Conservation (phyloP, 192 early-diverging fungal species). For the Entophlyctis luteolus region DNA sequence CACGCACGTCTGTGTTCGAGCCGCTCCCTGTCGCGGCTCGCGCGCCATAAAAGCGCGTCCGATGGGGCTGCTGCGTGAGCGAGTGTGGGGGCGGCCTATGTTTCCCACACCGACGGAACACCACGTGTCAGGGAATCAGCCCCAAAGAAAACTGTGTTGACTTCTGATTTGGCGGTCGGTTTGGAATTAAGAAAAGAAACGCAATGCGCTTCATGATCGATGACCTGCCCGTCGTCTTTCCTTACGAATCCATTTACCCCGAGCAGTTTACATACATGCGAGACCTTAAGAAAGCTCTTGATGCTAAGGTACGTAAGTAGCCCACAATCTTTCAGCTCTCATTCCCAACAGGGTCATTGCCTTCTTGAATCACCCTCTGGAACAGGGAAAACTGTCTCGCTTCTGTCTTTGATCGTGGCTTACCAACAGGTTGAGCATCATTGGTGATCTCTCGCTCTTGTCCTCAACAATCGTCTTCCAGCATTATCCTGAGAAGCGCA, state of each 20-base stretch:
- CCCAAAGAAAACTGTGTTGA: too few species aligned
- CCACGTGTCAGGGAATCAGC: too few species aligned
- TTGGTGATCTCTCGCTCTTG: background rate
- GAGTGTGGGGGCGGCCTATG: too few species aligned
- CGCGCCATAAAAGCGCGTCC: too few species aligned
- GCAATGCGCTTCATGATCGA: slow-evolving; percentile 74
- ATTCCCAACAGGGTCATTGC: slow-evolving; percentile 82
- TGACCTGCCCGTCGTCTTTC: slow-evolving; percentile 90
- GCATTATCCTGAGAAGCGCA: slow-evolving; percentile 86
- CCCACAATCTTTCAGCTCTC: background rate
- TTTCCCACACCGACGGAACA: too few species aligned
- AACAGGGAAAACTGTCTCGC: slow-evolving; percentile 95
- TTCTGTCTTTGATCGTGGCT: slow-evolving; percentile 91
- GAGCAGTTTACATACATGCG: slow-evolving; percentile 99
- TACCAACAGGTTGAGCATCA: slow-evolving; percentile 80
- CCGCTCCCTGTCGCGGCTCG: too few species aligned
- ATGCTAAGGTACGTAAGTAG: slow-evolving; percentile 73
- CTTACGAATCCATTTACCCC: slow-evolving; percentile 98
- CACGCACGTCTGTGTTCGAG: too few species aligned
- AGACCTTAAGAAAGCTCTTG: slow-evolving; percentile 87
- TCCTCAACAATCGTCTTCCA: slow-evolving; percentile 35
- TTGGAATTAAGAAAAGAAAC: too few species aligned
- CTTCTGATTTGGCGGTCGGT: too few species aligned
- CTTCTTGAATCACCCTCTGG: slow-evolving; percentile 99
- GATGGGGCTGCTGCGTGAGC: too few species aligned